Base-by-base conservation (phyloP, 2,329 filamentous ascomycete species). In the Fusarium sulawesiense region DNA sequence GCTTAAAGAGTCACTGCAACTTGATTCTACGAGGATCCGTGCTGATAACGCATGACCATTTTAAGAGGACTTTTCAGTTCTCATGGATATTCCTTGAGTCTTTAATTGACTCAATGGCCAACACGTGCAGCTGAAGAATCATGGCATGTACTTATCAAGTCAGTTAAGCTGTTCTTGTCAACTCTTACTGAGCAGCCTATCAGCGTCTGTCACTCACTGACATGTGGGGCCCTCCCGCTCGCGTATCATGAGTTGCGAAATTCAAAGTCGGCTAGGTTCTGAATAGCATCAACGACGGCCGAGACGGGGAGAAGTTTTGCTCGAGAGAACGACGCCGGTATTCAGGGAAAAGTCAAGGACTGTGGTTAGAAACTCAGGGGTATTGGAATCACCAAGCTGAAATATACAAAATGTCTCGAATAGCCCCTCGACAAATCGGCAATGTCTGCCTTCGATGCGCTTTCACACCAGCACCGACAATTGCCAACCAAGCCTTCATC, bases 381-480 rank as follows among this genome's bases (percentile, higher is more conserved):
- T 7, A 6, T 16, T n/a, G 14, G 6, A 16, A 51, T 47, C n/a
- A 4, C 25, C 23, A 12, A 11, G 34, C 47, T 27, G 30, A 13
- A 34, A 23, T 10, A 59, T 16, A 56, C 41, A 77, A 64, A n/a
- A 84, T 85, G 82, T 81, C 80, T 49, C 78, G 78, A 74, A 75
- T 78, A 59, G 73, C 60, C 34, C 72, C 77, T 16, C 75, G 76
- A 23, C 73, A 75, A 54, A 69, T 80, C 32, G 73, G 79, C 70
- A 78, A 81, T 59, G 68, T 84, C 56, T 86, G 84, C 77, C 81
- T 82, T 55, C 77, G 80, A 51, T 86, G 84, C 74, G 73, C 83
- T 55, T 78, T 79, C 64, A 70, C 80, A 49, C 73, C 77, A 23
- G 53, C 71, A 27, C 75, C 70, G 47, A 57, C 71, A 61, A 53